Evolutionary conservation across 257 asterid genomes (phyloP), one percentile per base, ranked within the genome.

Genomic region (Perilla frutescens): DNA sequence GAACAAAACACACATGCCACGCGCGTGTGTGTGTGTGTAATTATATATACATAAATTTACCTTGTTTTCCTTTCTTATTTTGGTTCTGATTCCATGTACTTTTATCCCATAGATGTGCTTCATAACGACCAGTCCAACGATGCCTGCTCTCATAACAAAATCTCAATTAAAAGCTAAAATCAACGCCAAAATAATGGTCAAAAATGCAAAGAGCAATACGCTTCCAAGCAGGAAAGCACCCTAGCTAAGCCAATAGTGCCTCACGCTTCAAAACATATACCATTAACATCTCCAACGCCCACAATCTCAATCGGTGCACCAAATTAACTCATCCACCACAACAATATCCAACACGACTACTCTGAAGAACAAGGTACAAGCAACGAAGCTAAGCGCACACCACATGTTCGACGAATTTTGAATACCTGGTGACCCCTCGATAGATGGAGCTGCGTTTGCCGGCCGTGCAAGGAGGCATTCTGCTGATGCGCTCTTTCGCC

Each of bases 51-150:
- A 58, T 9, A 34, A 62, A 58, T 60, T 75, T 37, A 94, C 99
- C 99, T 94, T 94, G 99, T 81, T 94, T 94, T 76, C 99, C 99
- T 80, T 94, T 94, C 84, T 94, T 94, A 73, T 94, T 94, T 72
- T 94, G 99, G 80, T 89, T 94, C 69, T 94, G 98, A 82, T 94
- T 94, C 99, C 99, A 94, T 68, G 99, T 94, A 78, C 92, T 94
- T 85, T 91, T 94, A 80, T 94, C 99, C 99, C 99, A 94, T 67
- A 94, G 93, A 84, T 94, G 99, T 61, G 99, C 99, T 83, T 94
- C 99, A 81, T 94, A 94, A 58, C 99, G 96, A 72, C 99, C 99
- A 31, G 99, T 94, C 99, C 99, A 94, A 53, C 99, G 84, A 84
- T 94, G 99, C 93, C 99, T 94, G 72, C 31, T 69, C 77, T 65